Evolutionary conservation across 306 rosid genomes (phyloP).

Genomic region (Mimosa pudica): DNA sequence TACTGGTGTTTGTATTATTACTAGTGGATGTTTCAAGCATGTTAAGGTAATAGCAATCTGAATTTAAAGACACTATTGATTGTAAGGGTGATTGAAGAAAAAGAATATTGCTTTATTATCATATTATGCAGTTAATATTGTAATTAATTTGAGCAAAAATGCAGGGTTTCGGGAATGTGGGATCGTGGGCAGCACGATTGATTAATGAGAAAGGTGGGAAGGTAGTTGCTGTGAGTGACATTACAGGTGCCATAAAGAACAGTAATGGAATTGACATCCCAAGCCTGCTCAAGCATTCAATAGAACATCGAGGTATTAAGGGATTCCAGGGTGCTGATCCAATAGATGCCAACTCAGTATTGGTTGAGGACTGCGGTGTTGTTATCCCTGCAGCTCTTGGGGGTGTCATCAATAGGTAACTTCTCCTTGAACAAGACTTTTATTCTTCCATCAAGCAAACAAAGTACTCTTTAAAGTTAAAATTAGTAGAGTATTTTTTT

Average conservation of each 20-base stretch:
- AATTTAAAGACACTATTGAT: not conserved
- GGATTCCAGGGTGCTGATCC: constrained; percentile 76
- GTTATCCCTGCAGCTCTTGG: constrained; percentile 97
- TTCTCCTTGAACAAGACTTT: constrained; percentile 19
- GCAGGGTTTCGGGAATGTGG: constrained; percentile 96
- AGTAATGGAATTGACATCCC: constrained; percentile 74
- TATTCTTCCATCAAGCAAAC: constrained; percentile 5
- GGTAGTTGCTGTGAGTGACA: constrained; percentile 87
- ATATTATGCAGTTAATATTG: not conserved
- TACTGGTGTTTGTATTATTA: not conserved
- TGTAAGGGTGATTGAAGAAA: constrained; percentile 1
- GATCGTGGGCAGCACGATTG: constrained; percentile 90
- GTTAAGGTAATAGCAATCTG: not conserved
- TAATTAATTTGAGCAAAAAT: constrained; percentile 12
- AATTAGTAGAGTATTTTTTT: not conserved
- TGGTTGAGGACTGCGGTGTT: constrained; percentile 82
- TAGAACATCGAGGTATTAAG: constrained; percentile 60
- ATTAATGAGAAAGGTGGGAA: constrained; percentile 81
- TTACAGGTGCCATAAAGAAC: constrained; percentile 81
- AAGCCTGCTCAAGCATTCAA: constrained; percentile 63
- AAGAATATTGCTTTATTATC: constrained; percentile 3
- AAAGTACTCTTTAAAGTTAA: not conserved
- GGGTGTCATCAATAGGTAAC: constrained; percentile 87
- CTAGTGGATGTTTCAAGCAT: constrained; percentile 4
- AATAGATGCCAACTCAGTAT: constrained; percentile 59